phyloP scores from a whole-genome alignment of 805 yeast species.

The Zygotorulaspora chibaensis region DNA sequence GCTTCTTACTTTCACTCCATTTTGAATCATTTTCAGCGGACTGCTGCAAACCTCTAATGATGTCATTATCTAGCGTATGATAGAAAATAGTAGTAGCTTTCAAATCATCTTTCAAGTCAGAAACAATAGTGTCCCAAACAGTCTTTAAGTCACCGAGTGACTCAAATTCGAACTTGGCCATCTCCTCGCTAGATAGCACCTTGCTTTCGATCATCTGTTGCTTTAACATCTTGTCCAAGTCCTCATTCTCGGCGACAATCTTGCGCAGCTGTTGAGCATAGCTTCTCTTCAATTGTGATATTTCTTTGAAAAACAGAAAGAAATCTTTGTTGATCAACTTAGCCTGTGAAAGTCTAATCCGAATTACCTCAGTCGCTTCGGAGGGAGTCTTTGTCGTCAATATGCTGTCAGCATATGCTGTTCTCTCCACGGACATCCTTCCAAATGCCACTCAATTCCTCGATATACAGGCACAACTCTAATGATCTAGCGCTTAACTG shows the following conservation, averaged over 20 bases:
- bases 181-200: constrained; percentile 42
- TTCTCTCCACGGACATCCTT: constrained; percentile 29
- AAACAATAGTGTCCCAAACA: constrained; percentile 43
- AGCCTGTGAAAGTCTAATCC: constrained; percentile 53
- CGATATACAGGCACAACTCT: neutral
- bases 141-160: constrained; percentile 44
- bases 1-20: constrained; percentile 50
- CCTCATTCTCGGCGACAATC: constrained; percentile 31
- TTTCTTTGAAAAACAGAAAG: constrained; percentile 55
- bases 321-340: constrained; percentile 55
- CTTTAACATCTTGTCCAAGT: constrained; percentile 35
- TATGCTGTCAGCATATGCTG: constrained; percentile 39
- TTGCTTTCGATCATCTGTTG: constrained; percentile 36
- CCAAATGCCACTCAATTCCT: neutral
- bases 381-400: constrained; percentile 47
- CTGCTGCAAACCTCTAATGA: constrained; percentile 50
- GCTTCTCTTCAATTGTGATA: constrained; percentile 44
- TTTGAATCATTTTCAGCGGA: constrained; percentile 50
- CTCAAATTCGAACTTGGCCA: constrained; percentile 46
- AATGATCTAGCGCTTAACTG: neutral
- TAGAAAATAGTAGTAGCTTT: constrained; percentile 47
- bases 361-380: constrained; percentile 56
- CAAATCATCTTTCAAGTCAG: constrained; percentile 43
- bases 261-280: constrained; percentile 47
- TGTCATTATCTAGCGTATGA: constrained; percentile 47